Evolutionary conservation across 768 basidiomycete species (phyloP), one percentile per base, ranked within the genome.

Genomic region (Leccinellum albellum): DNA sequence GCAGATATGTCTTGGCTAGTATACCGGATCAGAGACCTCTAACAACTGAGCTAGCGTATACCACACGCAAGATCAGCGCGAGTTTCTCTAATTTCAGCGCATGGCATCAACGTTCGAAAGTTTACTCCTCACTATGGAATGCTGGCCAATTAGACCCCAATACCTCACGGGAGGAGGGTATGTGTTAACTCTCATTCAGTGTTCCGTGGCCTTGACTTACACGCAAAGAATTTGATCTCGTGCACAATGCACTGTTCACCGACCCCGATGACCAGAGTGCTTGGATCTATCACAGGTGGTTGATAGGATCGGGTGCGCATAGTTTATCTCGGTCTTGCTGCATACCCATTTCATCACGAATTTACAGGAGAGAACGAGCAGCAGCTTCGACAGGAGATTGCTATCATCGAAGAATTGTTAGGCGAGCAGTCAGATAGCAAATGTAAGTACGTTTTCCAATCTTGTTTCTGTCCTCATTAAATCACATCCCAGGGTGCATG

Each of bases 221-320:
- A 20, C 40, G 20, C 10, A 28, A 51, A 99, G 97, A 99, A 68
- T 94, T 96, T 67, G 92, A 94, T 40, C 79, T 98, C 8, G 87
- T 98, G 14, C 82, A 86, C 64, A 94, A 96, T 66, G 97, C 96
- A 1, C 83, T 98, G 76, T 99, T 94, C 73, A 97, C 95, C 0
- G 95, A 98, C 66, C 97, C 97, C 4, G 84, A 86, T 46, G 96
- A 98, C 71, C 96, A 98, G 71, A 94, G 92, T 58, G 93, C 91
- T 1, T 99, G 97, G 97, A 84, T 99, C 56, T 99, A 98, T 70
- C 97, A 98, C 66, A 84, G 94, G n/a, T 98, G 96, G 94, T 79
- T 99, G 3, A 82, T 98, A 52, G 93, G 92, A 8, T 72, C 82
- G 60, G 88, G 94, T 88, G 66, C 58, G 79, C 20, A 31, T 49